phyloP scores from a whole-genome alignment of 225 moss, liverwort and hornwort genomes.

The Lunularia cruciata region DNA sequence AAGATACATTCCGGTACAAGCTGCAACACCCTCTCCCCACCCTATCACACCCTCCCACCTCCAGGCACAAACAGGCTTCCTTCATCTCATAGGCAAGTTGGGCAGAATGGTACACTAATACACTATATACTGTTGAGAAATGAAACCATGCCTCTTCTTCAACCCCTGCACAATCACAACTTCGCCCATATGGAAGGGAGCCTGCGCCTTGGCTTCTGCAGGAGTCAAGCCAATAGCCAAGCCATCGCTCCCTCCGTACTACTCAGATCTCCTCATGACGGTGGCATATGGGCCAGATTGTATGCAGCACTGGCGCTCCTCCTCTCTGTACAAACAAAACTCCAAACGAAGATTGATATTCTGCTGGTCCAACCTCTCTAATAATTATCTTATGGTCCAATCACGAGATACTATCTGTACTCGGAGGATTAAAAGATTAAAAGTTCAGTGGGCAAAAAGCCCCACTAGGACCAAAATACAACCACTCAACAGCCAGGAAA shows the following conservation, averaged over 20 bases:
- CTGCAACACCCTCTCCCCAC: slow-evolving; percentile 57
- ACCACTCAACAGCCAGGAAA: too few species aligned
- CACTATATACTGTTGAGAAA: slow-evolving; percentile 84
- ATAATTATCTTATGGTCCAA: too few species aligned
- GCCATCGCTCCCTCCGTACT: slow-evolving; percentile 25
- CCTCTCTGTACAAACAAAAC: slow-evolving; percentile 66
- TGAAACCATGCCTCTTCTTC: slow-evolving; percentile 33
- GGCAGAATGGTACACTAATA: slow-evolving; percentile 79
- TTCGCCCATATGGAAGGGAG: slow-evolving; percentile 14
- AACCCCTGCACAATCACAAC: slow-evolving; percentile 15
- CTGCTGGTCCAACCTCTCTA: too few species aligned
- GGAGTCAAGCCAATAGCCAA: slow-evolving; percentile 14
- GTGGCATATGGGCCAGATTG: slow-evolving; percentile 56
- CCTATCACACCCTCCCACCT: slow-evolving; percentile 45
- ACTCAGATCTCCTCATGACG: slow-evolving; percentile 24
- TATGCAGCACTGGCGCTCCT: slow-evolving; percentile 97
- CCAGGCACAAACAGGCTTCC: slow-evolving; percentile 43
- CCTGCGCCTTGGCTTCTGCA: slow-evolving; percentile 17
- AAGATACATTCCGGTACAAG: slow-evolving; percentile 75
- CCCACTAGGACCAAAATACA: too few species aligned
- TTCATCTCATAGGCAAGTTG: slow-evolving; percentile 54
- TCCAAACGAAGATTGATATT: neutral
- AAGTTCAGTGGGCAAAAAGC: neutral
- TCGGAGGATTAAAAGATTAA: too few species aligned
- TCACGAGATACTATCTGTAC: too few species aligned